A percentile compares a stretch with the other conserved stretches of the same genome.
phyloP scores from a whole-genome alignment of 257 asterid species.

The Jasminum sambac region DNA sequence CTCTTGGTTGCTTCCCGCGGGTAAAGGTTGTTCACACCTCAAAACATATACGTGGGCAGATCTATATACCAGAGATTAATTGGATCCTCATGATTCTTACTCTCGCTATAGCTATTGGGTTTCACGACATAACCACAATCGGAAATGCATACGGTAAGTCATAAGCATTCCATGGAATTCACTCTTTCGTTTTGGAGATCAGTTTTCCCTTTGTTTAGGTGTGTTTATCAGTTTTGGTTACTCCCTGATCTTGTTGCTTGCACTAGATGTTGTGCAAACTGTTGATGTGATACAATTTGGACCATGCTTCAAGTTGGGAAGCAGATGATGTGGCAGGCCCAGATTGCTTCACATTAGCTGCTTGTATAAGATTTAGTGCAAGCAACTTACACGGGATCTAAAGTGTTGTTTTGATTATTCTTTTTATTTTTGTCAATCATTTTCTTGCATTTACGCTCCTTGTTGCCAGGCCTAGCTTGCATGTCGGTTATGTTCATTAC shows the following conservation, averaged over 20 bases:
- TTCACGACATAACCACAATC: constrained; percentile 51
- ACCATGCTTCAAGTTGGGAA: no score
- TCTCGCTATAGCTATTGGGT: constrained; percentile 57
- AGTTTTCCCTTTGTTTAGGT: not conserved
- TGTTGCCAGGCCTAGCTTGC: constrained; percentile 81
- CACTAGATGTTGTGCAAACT: no score
- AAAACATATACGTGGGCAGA: constrained; percentile 56
- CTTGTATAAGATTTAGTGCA: no score
- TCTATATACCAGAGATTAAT: constrained; percentile 68
- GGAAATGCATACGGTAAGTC: constrained; percentile 74
- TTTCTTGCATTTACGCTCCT: not conserved
- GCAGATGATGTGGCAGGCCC: no score
- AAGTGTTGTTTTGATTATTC: no score
- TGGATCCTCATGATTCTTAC: constrained; percentile 68
- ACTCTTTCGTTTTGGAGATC: not conserved
- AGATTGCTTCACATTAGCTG: no score
- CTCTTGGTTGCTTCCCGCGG: constrained; percentile 67
- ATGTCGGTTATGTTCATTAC: constrained; percentile 94
- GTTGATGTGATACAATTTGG: no score
- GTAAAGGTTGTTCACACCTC: constrained; percentile 68
- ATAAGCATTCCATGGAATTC: not conserved
- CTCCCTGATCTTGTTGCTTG: not conserved
- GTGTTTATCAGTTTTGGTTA: not conserved
- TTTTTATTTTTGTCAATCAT: not conserved
- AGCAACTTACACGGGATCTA: no score